Percentiles rank a stretch among this genome's conserved stretches.
Evolutionary conservation across 2,329 filamentous ascomycete genomes (phyloP).

Genomic region (Epichloe sibirici): DNA sequence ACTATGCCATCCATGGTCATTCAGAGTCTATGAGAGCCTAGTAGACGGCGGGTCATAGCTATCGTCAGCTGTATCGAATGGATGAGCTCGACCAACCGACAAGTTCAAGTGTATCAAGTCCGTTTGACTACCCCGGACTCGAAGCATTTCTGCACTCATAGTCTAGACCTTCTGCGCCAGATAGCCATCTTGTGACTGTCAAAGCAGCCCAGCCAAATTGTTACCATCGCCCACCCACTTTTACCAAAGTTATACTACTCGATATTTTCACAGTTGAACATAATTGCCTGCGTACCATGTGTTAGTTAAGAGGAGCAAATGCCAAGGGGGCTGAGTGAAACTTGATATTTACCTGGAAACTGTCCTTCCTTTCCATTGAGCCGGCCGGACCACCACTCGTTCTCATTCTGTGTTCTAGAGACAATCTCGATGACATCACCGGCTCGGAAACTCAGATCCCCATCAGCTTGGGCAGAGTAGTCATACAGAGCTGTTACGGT

Average conservation of each 20-base stretch:
- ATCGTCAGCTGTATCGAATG: not conserved
- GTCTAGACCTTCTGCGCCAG: not conserved
- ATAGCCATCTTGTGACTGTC: not conserved
- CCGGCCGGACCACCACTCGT: conserved; percentile 94
- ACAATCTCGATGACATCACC: conserved; percentile 88
- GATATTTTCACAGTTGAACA: conserved; percentile 3
- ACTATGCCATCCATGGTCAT: no score
- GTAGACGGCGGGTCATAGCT: not conserved
- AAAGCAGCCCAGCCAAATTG: not conserved
- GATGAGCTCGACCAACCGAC: not conserved
- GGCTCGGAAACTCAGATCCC: conserved; percentile 79
- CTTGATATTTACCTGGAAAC: conserved; percentile 67
- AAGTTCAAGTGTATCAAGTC: not conserved
- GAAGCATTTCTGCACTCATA: not conserved
- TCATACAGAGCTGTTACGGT: conserved; percentile 88
- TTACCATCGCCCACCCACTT: not conserved
- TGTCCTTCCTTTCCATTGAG: conserved; percentile 72
- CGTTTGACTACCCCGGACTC: not conserved
- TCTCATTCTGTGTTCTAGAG: conserved; percentile 71
- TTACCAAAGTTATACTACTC: not conserved
- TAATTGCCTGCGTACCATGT: conserved; percentile 1
- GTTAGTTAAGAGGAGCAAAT: not conserved
- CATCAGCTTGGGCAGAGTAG: conserved; percentile 89
- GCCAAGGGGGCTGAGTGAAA: not conserved
- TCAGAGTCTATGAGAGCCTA: not conserved